Percentiles rank a stretch among this genome's conserved stretches.
These are phyloP conservation scores for Phylloporus scabripes DNA, from an alignment of 768 basidiomycete species.

Conservation along the genomic window DNA sequence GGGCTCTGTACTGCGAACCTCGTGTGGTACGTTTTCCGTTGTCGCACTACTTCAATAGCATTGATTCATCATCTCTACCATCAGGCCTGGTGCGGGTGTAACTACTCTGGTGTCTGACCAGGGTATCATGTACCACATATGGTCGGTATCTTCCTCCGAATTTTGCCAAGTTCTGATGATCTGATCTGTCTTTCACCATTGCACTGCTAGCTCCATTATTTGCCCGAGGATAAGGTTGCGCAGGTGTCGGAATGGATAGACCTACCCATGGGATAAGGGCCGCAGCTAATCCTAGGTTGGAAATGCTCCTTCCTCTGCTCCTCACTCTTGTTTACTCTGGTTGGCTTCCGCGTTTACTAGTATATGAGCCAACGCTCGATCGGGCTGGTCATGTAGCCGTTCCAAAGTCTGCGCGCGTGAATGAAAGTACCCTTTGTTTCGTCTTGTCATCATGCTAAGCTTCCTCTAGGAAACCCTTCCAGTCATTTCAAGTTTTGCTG, in stretches of 20 bases:
- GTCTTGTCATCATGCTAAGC: conserved; percentile 1
- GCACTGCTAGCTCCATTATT: conserved; percentile 1
- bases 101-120: conserved; percentile 10
- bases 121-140: conserved; percentile 14
- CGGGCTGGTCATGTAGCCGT: conserved; percentile 72
- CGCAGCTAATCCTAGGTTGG: conserved; percentile 67
- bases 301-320: not conserved
- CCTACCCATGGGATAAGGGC: conserved; percentile 51
- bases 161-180: not conserved
- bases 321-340: not conserved
- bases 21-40: conserved; percentile 67
- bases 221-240: conserved; percentile 50
- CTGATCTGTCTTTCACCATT: not conserved
- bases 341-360: conserved; percentile 36
- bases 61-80: not conserved
- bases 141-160: conserved; percentile 5
- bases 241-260: conserved; percentile 78
- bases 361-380: conserved; percentile 80
- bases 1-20: conserved; percentile 72
- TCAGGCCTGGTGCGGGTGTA: conserved; percentile 12
- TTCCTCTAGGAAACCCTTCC: conserved; percentile 50
- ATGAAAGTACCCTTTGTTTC: conserved; percentile 40
- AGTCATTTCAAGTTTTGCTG: conserved; percentile 65
- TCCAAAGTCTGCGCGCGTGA: conserved; percentile 58
- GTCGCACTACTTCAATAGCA: not conserved